Evolutionary conservation across 495 filamentous ascomycete genomes (phyloP).

Genomic region (Penicillium mononematosum): DNA sequence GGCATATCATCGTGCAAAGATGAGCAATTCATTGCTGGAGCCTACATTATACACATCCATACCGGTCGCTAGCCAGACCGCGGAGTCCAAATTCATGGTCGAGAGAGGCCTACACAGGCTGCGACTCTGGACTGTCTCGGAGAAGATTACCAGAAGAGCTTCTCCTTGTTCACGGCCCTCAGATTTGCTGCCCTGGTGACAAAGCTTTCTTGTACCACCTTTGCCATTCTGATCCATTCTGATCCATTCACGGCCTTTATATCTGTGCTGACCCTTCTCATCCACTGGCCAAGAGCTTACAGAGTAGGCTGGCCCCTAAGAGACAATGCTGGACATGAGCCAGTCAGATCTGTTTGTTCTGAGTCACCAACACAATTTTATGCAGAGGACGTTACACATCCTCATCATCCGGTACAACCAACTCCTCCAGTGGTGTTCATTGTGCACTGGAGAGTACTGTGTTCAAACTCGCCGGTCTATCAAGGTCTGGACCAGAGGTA

Average conservation of each 20-base stretch:
- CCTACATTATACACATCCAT: slow-evolving; percentile 1
- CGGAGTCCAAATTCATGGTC: background rate
- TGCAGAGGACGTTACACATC: slow-evolving; percentile 11
- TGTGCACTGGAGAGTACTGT: background rate
- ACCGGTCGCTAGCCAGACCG: background rate
- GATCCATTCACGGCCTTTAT: background rate
- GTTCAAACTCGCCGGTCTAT: background rate
- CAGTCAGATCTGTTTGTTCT: slow-evolving; percentile 3
- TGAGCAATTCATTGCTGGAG: background rate
- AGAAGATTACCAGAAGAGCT: background rate
- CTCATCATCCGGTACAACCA: slow-evolving; percentile 5
- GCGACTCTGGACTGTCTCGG: background rate
- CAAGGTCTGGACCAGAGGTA: background rate
- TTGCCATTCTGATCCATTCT: background rate
- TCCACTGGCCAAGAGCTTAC: background rate
- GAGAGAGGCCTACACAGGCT: background rate
- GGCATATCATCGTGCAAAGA: background rate
- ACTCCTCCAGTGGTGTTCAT: background rate
- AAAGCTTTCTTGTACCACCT: slow-evolving; percentile 2
- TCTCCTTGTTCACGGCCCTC: background rate
- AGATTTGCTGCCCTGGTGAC: background rate
- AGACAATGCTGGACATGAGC: background rate
- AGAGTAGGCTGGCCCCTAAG: background rate
- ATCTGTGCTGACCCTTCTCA: background rate
- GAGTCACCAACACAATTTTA: background rate